Percentiles rank a stretch among this genome's conserved stretches.
Evolutionary conservation across 2,329 filamentous ascomycete species (phyloP).

Genomic region (Pezicula rhizophila): DNA sequence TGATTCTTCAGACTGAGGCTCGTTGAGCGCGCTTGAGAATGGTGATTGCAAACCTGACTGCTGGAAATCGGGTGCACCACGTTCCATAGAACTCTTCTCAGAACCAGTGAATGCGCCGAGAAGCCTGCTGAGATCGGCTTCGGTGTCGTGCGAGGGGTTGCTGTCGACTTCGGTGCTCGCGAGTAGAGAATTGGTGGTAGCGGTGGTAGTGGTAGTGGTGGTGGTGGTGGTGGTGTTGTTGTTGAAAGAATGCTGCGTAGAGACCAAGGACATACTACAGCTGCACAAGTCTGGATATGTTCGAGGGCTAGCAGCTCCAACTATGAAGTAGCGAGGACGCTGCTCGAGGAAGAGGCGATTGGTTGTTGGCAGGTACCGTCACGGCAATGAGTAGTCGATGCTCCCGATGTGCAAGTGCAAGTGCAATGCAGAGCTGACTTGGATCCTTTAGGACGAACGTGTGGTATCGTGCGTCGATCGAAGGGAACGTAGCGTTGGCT

Average conservation of each 20-base stretch:
- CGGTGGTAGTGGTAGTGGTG: too few species aligned
- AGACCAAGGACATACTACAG: conserved; percentile 30
- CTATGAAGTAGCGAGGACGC: neutral
- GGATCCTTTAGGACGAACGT: conserved; percentile 1
- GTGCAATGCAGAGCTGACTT: neutral
- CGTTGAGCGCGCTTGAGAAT: conserved; percentile 59
- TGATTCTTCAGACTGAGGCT: conserved; percentile 77
- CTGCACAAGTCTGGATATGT: conserved; percentile 12
- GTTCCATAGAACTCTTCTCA: conserved; percentile 45
- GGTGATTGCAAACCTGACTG: conserved; percentile 82
- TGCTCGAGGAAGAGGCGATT: neutral
- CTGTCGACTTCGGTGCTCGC: conserved; percentile 11
- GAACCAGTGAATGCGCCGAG: conserved; percentile 22
- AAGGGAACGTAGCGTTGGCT: neutral
- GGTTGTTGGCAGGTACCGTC: neutral
- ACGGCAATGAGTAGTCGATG: neutral
- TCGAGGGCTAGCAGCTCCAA: conserved; percentile 9
- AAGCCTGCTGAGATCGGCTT: conserved; percentile 25
- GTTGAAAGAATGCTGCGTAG: conserved; percentile 19
- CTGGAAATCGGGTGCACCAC: conserved; percentile 68
- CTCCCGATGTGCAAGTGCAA: neutral
- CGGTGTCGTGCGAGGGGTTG: conserved; percentile 14
- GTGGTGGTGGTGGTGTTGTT: conserved; percentile 16
- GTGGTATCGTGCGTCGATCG: neutral
- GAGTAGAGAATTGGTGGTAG: conserved; percentile 16